Base-by-base conservation (phyloP, 352 stramenopile species). In the Phytophthora niederhauseri region DNA sequence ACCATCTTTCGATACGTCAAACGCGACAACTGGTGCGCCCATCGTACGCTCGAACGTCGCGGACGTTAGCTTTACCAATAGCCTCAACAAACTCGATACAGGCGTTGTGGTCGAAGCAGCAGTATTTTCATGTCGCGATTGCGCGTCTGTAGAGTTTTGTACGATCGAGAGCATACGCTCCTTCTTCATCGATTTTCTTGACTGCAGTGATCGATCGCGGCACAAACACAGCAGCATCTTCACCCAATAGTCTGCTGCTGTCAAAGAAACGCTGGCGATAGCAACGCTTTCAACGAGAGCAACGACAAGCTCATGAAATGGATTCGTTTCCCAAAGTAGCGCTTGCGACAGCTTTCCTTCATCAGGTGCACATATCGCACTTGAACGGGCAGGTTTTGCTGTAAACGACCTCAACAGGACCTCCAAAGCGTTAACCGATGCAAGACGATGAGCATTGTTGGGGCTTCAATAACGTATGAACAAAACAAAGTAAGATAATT, bases 1-100 rank as follows among this genome's bases (percentile, higher is more conserved):
- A 1, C 84, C 84, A 41, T 91, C 84, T 14, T 36, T 72, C 7
- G 81, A 85, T 9, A 81, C 48, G 22, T 91, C 68, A 55, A 92
- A 91, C 45, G 64, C 19, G 67, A 91, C 73, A 2, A 64, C 62
- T 49, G 72, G 70, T 15, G 61, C 54, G 43, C 69, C 58, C 6
- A 64, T 55, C 4, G 60, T 36, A 17, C 38, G 57, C n/a, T 71
- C 60, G 66, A 71, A 74, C 8, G 70, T 77, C 38, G 36, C 36
- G 4, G 55, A 73, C 46, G 59, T 70, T 36, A 74, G 20, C n/a
- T 73, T 66, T 50, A 66, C 57, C 15, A 77, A 38, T 17, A 77
- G 34, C 48, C 59, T 48, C 46, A 77, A 51, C 45, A 77, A 67
- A 14, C 45, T 45, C 17, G 59, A 19, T 49, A 70, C 45, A 26